Percentiles rank a stretch among this genome's conserved stretches.
phyloP scores from a whole-genome alignment of 1,284 basidiomycete species.

The Phylloboletellus chloephorus region DNA sequence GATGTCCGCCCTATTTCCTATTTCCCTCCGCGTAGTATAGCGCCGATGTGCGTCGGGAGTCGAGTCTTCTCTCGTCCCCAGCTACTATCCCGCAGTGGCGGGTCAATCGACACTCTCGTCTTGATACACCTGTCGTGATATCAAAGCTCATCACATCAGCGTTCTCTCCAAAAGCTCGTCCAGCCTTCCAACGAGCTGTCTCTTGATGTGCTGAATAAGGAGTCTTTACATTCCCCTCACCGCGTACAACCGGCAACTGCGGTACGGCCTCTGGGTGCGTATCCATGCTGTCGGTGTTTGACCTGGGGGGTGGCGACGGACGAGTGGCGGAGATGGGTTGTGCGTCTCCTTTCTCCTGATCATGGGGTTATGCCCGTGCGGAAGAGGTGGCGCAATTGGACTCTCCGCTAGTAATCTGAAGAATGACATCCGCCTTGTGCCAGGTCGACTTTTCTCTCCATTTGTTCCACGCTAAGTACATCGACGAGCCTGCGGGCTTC shows the following conservation, averaged over 20 bases:
- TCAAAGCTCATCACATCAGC: no score
- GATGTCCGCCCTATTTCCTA: no score
- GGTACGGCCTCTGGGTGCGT: slow-evolving; percentile 53
- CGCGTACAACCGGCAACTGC: slow-evolving; percentile 53
- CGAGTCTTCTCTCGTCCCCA: no score
- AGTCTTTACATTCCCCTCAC: slow-evolving; percentile 57
- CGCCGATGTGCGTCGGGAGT: no score
- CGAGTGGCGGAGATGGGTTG: slow-evolving; percentile 47
- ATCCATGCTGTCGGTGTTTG: slow-evolving; percentile 34
- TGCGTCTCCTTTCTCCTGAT: slow-evolving; percentile 26
- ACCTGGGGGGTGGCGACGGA: slow-evolving; percentile 37
- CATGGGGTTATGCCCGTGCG: slow-evolving; percentile 42
- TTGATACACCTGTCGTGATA: no score
- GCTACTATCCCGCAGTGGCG: no score
- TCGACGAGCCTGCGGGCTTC: no score
- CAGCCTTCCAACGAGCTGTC: slow-evolving; percentile 38
- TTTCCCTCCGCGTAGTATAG: no score
- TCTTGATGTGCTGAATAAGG: slow-evolving; percentile 49
- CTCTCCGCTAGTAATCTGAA: slow-evolving; percentile 65
- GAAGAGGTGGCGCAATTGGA: slow-evolving; percentile 63
- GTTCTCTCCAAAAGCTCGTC: slow-evolving; percentile 27
- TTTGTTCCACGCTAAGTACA: no score
- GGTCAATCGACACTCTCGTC: no score
- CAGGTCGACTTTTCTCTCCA: slow-evolving; percentile 83
- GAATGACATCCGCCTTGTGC: slow-evolving; percentile 60